phyloP scores from a whole-genome alignment of 306 rosid species.

The Chamaecrista fasciculata region DNA sequence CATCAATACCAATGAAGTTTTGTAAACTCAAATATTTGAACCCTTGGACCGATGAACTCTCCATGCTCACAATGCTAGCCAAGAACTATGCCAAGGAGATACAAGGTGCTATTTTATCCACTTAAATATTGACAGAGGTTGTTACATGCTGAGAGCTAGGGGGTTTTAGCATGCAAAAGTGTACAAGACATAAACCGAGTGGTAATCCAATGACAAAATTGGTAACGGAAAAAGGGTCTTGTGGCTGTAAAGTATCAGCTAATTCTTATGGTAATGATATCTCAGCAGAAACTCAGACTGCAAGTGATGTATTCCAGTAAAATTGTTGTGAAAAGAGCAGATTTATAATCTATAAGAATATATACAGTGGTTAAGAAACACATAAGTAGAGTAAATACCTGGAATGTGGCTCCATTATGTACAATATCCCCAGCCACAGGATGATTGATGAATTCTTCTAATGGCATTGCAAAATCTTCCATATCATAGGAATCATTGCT shows the following conservation, averaged over 20 bases:
- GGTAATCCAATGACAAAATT: constrained; percentile 12
- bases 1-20: constrained; percentile 10
- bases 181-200: not conserved
- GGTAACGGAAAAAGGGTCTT: constrained; percentile 5
- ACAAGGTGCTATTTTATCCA: not conserved
- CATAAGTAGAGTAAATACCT: constrained; percentile 54
- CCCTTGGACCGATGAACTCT: constrained; percentile 9
- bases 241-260: constrained; percentile 6
- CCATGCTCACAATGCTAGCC: not conserved
- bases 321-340: constrained; percentile 2
- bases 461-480: constrained; percentile 81
- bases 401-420: constrained; percentile 96
- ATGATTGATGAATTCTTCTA: constrained; percentile 67
- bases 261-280: not conserved
- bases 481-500: constrained; percentile 58
- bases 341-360: constrained; percentile 20
- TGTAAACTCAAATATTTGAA: constrained; percentile 12
- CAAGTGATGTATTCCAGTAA: not conserved
- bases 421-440: constrained; percentile 72
- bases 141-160: not conserved
- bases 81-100: not conserved
- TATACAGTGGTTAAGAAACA: constrained; percentile 18
- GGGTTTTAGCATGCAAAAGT: not conserved
- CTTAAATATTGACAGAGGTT: not conserved
- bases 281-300: not conserved